phyloP scores from a whole-genome alignment of 208 protist genomes.

The Trichomonas vaginalis region DNA sequence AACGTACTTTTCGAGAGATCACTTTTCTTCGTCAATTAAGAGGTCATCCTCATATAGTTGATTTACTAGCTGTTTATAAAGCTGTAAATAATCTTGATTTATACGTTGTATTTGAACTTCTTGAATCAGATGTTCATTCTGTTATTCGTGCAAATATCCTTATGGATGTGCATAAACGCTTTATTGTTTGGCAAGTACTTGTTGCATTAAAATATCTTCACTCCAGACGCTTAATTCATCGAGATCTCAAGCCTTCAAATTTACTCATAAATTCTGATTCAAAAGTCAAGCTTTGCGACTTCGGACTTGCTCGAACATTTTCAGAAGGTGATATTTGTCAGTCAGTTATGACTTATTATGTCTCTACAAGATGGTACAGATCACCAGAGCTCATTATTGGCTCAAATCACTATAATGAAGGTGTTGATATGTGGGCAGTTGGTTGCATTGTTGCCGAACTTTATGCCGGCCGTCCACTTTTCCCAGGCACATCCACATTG shows the following conservation, averaged over 20 bases:
- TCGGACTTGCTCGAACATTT: slow-evolving; percentile 59
- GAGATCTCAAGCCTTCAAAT: slow-evolving; percentile 85
- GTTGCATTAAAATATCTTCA: slow-evolving; percentile 43
- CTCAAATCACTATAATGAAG: not conserved
- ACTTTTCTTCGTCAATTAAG: slow-evolving; percentile 44
- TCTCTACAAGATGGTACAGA: slow-evolving; percentile 33
- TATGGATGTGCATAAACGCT: slow-evolving; percentile 48
- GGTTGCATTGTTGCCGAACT: slow-evolving; percentile 36
- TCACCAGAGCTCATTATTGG: slow-evolving; percentile 10
- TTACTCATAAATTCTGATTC: slow-evolving; percentile 76
- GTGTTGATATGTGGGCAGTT: slow-evolving; percentile 32
- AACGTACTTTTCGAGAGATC: slow-evolving; percentile 56
- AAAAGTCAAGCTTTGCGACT: slow-evolving; percentile 81
- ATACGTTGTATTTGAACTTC: slow-evolving; percentile 56
- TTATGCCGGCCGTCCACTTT: slow-evolving; percentile 23
- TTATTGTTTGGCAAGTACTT: slow-evolving; percentile 52
- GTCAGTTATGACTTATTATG: slow-evolving; percentile 36
- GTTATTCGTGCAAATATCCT: slow-evolving; percentile 56
- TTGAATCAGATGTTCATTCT: slow-evolving; percentile 53
- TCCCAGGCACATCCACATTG: slow-evolving; percentile 23
- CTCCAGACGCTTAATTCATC: slow-evolving; percentile 53
- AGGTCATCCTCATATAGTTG: slow-evolving; percentile 49
- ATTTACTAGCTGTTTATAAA: slow-evolving; percentile 49
- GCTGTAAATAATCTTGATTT: slow-evolving; percentile 55
- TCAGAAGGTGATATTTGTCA: not conserved